Base-by-base conservation (phyloP, 108 stramenopile genomes). In the Conticribra guillardii region DNA sequence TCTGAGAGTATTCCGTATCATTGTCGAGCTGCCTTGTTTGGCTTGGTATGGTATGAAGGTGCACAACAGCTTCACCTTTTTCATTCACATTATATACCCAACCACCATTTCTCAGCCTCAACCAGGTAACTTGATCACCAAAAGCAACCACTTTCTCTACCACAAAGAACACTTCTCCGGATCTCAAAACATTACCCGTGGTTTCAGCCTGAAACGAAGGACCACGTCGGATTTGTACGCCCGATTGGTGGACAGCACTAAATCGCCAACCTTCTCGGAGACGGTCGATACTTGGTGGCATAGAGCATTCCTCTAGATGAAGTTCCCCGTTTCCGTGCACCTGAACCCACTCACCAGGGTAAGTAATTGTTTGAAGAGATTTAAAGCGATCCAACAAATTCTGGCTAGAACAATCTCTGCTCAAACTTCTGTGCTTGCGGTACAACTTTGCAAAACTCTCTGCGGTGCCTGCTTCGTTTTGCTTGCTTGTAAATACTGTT, bases 401-500 rank as follows among this genome's bases (percentile, higher is more conserved):
- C 48, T 73, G 81, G 11, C 27, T 57, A 9, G 61, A 60, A 53
- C 72, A 52, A 50, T 78, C 80, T 19, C 45, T 46, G 37, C 70
- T 60, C 3, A 78, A 59, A 19, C 73, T 71, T 34, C 83, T 76
- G 59, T 85, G 83, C 26, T 85, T 82, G n/a, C 93, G 71, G 65
- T 85, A 95, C n/a, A 95, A 69, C 57, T 89, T 92, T 8, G 93
- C 93, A 76, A 87, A 95, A 31, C 83, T 84, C 62, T 95, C 93
- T 4, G 73, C 52, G 27, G 16, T 60, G 14, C 63, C 59, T 19
- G 33, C 60, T 2, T 34, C 54, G 24, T 9, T 49, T 34, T 52
- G 24, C n/a, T 56, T 30, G 17, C 74, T 65, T 21, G 74, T 44
- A 61, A 77, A 89, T 9, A 89, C 64, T 2, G 89, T 95, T 16